Evolutionary conservation across 2,329 filamentous ascomycete species (phyloP), one percentile per base, ranked within the genome.

Genomic region (Neurospora sp.): DNA sequence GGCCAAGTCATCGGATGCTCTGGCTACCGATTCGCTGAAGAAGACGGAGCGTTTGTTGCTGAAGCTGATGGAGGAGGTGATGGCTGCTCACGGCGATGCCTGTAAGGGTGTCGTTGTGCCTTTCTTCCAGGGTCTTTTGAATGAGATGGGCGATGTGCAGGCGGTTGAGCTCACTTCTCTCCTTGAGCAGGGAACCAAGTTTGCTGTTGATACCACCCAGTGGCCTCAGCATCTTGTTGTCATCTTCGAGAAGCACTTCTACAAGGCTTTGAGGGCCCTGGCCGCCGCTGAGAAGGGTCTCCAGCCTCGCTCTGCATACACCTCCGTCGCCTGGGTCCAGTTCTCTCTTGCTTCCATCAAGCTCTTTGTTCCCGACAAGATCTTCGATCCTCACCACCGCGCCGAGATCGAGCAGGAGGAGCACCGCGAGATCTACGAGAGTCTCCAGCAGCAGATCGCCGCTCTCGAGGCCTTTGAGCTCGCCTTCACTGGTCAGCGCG

Each of bases 321-420:
- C 84, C 23, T 85, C 87, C 23, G 80, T 90, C 28, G 90, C 91
- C 5, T 96, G 94, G 88, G 84, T 93, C 38, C 85, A 91, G 68
- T 89, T 97, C 71, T 90, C 92, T 1, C 80, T 94, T 23, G 90
- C 90, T 17, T 87, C 90, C 46, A 83, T 98, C 67, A 87, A 87
- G 72, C 84, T 97, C 2, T 97, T 95, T 76, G 89, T 98, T 2
- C 94, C 96, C 0, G 91, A 97, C 78, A 90, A 90, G 74, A 86
- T 91, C 3, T 96, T 95, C 76, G 96, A 99, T 78, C 96, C 96
- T 1, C 87, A 90, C 71, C 82, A 90, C 70, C 83, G 86, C 68
- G 86, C 87, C 5, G 83, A 86, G 68, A 86, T 97, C 19, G 90
- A 93, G 74, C 86, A 88, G 23, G 82, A 85, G 62, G 87, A 85